Evolutionary conservation across 208 protist species (phyloP).

Genomic region (Wallacemonas sp.): DNA sequence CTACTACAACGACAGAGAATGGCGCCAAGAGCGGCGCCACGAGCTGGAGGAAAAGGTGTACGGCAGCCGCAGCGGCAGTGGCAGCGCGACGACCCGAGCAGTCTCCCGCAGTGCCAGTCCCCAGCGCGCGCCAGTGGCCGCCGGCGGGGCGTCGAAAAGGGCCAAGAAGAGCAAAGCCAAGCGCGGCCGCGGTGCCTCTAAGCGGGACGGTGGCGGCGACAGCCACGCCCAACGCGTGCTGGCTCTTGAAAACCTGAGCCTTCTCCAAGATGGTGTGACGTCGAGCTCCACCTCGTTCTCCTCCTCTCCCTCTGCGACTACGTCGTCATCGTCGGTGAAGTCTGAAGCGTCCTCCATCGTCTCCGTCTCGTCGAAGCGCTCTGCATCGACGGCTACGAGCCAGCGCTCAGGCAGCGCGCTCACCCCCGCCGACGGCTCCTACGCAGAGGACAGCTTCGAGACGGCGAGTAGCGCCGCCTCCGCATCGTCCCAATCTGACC

Average conservation of each 20-base stretch:
- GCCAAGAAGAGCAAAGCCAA: neutral
- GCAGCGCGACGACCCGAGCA: too few species aligned
- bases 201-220: too few species aligned
- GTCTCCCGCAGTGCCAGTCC: too few species aligned
- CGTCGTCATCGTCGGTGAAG: neutral
- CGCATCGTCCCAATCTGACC: too few species aligned
- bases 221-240: slow-evolving; percentile 10
- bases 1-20: slow-evolving; percentile 33
- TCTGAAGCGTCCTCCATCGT: slow-evolving; percentile 4
- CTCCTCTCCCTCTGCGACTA: too few species aligned
- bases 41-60: slow-evolving; percentile 23
- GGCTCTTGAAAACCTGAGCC: slow-evolving; percentile 9
- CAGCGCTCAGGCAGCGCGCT: neutral
- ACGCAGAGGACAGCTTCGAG: slow-evolving; percentile 12
- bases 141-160: too few species aligned
- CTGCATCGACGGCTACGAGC: neutral
- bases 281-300: neutral
- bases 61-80: slow-evolving; percentile 1
- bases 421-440: neutral
- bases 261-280: slow-evolving; percentile 8
- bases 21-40: slow-evolving; percentile 16
- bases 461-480: neutral
- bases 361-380: neutral
- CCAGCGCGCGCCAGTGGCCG: too few species aligned
- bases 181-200: neutral